Evolutionary conservation across 306 rosid genomes (phyloP).

Genomic region (Argentina anserina): DNA sequence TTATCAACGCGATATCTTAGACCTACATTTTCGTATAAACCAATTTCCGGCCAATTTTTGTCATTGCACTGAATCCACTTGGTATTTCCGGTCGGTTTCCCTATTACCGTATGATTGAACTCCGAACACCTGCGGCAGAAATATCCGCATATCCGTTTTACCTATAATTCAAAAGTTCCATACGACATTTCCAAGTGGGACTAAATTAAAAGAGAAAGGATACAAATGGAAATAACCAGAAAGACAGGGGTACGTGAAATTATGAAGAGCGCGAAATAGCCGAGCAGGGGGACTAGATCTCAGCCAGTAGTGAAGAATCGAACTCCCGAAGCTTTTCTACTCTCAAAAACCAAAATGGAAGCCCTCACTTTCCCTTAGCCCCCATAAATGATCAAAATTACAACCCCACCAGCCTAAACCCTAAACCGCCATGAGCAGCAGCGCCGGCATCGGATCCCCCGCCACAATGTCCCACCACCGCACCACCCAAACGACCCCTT

Average conservation of each 20-base stretch:
- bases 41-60: no score
- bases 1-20: no score
- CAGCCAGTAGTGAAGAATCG: neutral
- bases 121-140: no score
- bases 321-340: neutral
- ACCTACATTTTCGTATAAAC: no score
- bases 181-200: neutral
- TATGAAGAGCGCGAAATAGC: neutral
- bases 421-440: constrained; percentile 24
- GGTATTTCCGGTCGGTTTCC: no score
- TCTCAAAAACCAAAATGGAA: neutral
- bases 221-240: constrained; percentile 16
- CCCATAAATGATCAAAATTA: constrained; percentile 11
- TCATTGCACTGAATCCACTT: no score
- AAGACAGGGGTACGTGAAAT: constrained; percentile 17
- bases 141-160: neutral
- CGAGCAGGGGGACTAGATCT: constrained; percentile 8
- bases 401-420: constrained; percentile 23
- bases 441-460: constrained; percentile 37
- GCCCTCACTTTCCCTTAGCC: neutral
- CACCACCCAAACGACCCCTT: constrained; percentile 28
- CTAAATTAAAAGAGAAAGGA: neutral
- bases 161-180: neutral
- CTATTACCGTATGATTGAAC: no score
- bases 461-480: constrained; percentile 73